Evolutionary conservation across 2,329 filamentous ascomycete species (phyloP).

Genomic region (Cercospora sp.): DNA sequence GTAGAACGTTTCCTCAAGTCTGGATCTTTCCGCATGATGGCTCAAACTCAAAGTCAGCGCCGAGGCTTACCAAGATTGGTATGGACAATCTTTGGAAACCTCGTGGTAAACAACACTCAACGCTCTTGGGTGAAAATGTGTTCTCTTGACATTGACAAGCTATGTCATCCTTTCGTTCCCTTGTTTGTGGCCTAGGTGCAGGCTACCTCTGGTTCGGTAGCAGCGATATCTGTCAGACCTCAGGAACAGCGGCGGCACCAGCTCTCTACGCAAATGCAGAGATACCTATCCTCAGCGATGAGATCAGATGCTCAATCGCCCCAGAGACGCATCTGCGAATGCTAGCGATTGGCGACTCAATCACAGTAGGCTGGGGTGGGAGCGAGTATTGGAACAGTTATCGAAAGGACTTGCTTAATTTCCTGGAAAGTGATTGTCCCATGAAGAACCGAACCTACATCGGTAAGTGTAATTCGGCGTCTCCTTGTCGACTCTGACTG

Average conservation of each 20-base stretch:
- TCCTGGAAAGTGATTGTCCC: constrained; percentile 10
- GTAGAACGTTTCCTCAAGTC: background rate
- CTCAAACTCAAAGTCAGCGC: constrained; percentile 7
- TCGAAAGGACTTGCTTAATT: constrained; percentile 10
- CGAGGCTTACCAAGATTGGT: background rate
- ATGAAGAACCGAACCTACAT: constrained; percentile 7
- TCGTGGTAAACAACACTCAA: background rate
- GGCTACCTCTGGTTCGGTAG: constrained; percentile 2
- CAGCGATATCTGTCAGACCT: background rate
- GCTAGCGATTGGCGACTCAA: constrained; percentile 15
- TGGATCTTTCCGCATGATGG: constrained; percentile 3
- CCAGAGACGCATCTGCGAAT: constrained; percentile 11
- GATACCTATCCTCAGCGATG: background rate
- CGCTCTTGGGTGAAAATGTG: no score
- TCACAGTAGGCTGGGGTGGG: constrained; percentile 17
- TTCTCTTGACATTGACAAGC: no score
- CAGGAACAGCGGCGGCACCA: background rate
- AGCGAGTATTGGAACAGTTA: constrained; percentile 14
- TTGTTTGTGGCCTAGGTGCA: background rate
- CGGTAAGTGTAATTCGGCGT: background rate
- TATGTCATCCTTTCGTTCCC: background rate
- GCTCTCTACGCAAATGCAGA: background rate
- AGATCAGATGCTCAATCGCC: constrained; percentile 9
- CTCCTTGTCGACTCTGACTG: no score
- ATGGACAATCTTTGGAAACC: background rate